These are phyloP conservation scores for Chimonanthus praecox DNA, from an alignment of 164 flowering plant genomes.

Conservation along the genomic window DNA sequence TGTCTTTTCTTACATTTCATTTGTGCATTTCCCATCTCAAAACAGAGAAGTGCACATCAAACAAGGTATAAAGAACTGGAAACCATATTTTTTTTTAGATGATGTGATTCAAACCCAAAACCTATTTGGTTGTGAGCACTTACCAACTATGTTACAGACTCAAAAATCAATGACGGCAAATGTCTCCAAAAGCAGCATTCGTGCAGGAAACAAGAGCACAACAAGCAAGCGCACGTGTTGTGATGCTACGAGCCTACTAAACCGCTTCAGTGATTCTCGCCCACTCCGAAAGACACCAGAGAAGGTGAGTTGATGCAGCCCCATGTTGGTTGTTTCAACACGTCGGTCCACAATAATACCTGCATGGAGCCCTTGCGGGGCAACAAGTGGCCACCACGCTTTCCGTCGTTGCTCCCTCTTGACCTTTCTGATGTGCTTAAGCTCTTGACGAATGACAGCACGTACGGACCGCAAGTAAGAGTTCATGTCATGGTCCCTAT, in stretches of 20 bases:
- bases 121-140: background rate
- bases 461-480: conserved; percentile 69
- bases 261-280: conserved; percentile 54
- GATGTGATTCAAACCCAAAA: background rate
- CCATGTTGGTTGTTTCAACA: conserved; percentile 8
- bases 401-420: conserved; percentile 52
- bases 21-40: background rate
- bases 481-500: conserved; percentile 88
- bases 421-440: conserved; percentile 50
- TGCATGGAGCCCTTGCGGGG: conserved; percentile 17
- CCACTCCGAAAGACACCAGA: conserved; percentile 45
- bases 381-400: conserved; percentile 71
- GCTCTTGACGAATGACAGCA: conserved; percentile 66
- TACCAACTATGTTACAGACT: background rate
- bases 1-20: background rate
- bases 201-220: conserved; percentile 59
- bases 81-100: background rate
- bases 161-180: background rate
- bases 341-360: conserved; percentile 14
- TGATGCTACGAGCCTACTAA: conserved; percentile 65
- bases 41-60: too few relatives aligned
- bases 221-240: conserved; percentile 65
- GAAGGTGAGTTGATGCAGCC: conserved; percentile 35
- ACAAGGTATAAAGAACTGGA: background rate
- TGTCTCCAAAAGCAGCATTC: conserved; percentile 18